phyloP scores from a whole-genome alignment of 2,329 filamentous ascomycete species.

The Ophiostoma triangulosporum region DNA sequence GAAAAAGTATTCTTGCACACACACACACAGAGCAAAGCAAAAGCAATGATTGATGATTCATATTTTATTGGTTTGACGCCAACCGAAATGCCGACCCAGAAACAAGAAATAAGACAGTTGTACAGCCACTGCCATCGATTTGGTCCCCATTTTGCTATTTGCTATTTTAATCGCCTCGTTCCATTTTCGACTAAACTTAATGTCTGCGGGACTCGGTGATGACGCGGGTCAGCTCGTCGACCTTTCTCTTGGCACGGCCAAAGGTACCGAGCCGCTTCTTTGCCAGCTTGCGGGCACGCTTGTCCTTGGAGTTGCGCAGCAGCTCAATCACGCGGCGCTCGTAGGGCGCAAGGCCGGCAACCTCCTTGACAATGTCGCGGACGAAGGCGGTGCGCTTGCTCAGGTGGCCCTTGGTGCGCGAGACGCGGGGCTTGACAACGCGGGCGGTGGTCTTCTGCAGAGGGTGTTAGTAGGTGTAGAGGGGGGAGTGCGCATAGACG shows the following conservation, averaged over 20 bases:
- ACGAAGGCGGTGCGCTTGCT: constrained; percentile 97
- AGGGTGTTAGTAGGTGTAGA: not conserved
- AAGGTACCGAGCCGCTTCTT: constrained; percentile 99
- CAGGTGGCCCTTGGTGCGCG: constrained; percentile 84
- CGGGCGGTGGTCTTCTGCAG: constrained; percentile 66
- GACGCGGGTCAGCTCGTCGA: constrained; percentile 95
- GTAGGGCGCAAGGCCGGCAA: constrained; percentile 86
- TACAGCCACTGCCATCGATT: not conserved
- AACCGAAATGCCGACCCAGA: constrained; percentile 16
- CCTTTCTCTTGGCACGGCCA: constrained; percentile 97
- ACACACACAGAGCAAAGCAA: not conserved
- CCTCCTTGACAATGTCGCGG: constrained; percentile 95
- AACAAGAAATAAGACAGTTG: constrained; percentile 2
- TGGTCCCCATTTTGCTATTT: not conserved
- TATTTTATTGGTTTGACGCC: constrained; percentile 11
- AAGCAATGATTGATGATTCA: constrained; percentile 5
- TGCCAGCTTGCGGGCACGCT: constrained; percentile 95
- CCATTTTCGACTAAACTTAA: constrained; percentile 27
- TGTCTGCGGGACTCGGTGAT: constrained; percentile 84
- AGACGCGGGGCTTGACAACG: constrained; percentile 64
- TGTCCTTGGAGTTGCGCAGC: constrained; percentile 98
- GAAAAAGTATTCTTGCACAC: no score
- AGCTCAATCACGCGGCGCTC: constrained; percentile 99
- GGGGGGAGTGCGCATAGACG: not conserved
- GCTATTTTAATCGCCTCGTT: not conserved